These are phyloP conservation scores for Mentha longifolia DNA, from an alignment of 257 asterid species.

Conservation along the genomic window DNA sequence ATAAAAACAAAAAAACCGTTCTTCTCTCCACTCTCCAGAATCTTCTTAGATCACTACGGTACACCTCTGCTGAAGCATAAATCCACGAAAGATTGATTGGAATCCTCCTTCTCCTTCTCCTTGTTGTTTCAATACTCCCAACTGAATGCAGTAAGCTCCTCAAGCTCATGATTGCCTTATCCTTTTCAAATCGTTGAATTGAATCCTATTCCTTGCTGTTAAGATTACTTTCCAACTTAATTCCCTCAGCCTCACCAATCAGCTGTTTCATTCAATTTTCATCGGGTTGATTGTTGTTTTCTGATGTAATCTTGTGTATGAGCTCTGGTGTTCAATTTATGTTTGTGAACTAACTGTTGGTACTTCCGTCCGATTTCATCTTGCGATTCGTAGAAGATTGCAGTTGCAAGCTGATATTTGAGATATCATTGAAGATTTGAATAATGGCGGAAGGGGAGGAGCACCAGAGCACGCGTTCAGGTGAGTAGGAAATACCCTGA, in stretches of 20 bases:
- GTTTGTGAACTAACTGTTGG: background rate
- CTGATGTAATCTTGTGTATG: background rate
- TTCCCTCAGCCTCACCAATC: background rate
- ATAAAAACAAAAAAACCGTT: too few species aligned
- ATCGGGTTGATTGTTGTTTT: too few species aligned
- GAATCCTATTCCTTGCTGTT: too few species aligned
- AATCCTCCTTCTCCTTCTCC: background rate
- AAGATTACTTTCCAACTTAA: background rate
- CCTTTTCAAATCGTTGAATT: background rate
- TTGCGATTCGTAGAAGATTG: constrained; percentile 6
- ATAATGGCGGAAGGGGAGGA: constrained; percentile 63
- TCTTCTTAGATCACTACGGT: too few species aligned
- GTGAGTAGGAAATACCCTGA: constrained; percentile 34
- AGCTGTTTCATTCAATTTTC: too few species aligned
- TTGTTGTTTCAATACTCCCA: background rate
- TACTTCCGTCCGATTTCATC: background rate
- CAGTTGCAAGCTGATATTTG: background rate
- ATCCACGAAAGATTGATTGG: too few species aligned
- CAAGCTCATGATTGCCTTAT: background rate
- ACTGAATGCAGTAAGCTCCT: constrained; percentile 16
- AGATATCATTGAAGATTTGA: constrained; percentile 30
- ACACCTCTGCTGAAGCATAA: too few species aligned
- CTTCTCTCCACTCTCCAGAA: too few species aligned
- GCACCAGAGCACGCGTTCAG: constrained; percentile 48
- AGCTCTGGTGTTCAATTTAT: background rate